A percentile compares a stretch with the other conserved stretches of the same genome.
phyloP scores from a whole-genome alignment of 768 basidiomycete genomes.

The Auriscalpium microsporum region DNA sequence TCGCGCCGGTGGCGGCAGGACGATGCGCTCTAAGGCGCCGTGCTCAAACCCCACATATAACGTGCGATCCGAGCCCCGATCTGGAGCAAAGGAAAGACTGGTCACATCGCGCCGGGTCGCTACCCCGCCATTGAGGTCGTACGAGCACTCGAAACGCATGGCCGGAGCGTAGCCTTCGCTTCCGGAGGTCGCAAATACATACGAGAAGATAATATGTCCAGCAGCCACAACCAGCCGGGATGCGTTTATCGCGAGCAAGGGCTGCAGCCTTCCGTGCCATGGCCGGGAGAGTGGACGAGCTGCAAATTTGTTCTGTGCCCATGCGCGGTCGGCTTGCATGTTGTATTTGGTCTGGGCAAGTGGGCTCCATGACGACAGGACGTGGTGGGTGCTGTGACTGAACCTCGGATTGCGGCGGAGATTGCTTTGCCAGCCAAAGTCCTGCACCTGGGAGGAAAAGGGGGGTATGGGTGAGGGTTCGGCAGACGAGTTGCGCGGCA shows the following conservation, averaged over 20 bases:
- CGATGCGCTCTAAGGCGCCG: constrained; percentile 45
- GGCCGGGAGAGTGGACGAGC: constrained; percentile 16
- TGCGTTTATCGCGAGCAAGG: constrained; percentile 16
- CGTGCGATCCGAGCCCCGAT: constrained; percentile 34
- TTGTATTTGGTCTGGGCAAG: constrained; percentile 14
- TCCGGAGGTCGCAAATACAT: constrained; percentile 13
- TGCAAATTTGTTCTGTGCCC: constrained; percentile 13
- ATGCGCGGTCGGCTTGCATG: constrained; percentile 13
- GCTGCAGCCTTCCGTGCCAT: constrained; percentile 20
- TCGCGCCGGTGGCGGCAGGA: constrained; percentile 21
- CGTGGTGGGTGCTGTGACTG: constrained; percentile 7
- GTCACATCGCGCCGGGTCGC: constrained; percentile 43
- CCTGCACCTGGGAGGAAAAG: constrained; percentile 5
- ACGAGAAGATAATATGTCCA: constrained; percentile 17
- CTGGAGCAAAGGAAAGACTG: constrained; percentile 39
- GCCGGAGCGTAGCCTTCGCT: constrained; percentile 29
- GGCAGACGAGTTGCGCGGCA: neutral
- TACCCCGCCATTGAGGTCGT: constrained; percentile 28
- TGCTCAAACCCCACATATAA: constrained; percentile 53
- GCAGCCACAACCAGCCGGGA: constrained; percentile 21
- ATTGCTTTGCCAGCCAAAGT: constrained; percentile 8
- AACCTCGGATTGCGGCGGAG: constrained; percentile 6
- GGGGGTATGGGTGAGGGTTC: neutral
- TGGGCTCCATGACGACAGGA: constrained; percentile 9
- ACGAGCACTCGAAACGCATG: constrained; percentile 39